Base-by-base conservation (phyloP, 1,284 basidiomycete genomes). In the Ceratobasidium sp. region DNA sequence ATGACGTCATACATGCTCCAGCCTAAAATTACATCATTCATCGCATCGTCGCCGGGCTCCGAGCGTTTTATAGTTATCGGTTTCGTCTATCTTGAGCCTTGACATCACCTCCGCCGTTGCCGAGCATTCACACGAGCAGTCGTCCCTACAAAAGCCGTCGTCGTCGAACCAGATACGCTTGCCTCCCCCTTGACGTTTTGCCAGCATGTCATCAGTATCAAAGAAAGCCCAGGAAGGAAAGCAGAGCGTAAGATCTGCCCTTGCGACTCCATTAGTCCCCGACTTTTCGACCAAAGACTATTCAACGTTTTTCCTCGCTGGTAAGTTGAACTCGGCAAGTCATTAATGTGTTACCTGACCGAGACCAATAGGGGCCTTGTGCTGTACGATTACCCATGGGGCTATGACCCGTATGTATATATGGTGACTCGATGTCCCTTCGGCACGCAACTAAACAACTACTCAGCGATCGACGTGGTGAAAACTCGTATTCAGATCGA, bases 401-500 rank as follows among this genome's bases (percentile, higher is more conserved):
- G 86, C 78, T 32, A 90, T 92, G 89, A 92, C 89, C 34, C 88
- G 87, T 87, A 76, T 72, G 85, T 79, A 25, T 35, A 35, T 31
- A 12, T 50, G n/a, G 34, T 27, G 29, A 13, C n/a, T 43, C 65
- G 27, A 12, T 34, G 38, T 8, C 42, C 47, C 42, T n/a, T 20
- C 38, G 67, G 38, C 15, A 70, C 29, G 27, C 45, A 35, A 65
- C 42, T 27, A 13, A 47, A 69, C n/a, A 25, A 54, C 75, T 17
- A 73, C 70, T 15, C 73, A 87, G 91, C 92, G 10, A 86, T 95
- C 72, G 94, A 96, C 76, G 94, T 96, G 70, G 88, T 96, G 71
- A 96, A 97, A 79, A 96, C 94, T 0, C 87, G 93, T 12, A 94
- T 96, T 64, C 94, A 96, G 79, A 85, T 96, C 49, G 92, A 96